Conservation (phyloP, 2,329 filamentous ascomycete genomes). For the Fusarium solani-melongenae region DNA sequence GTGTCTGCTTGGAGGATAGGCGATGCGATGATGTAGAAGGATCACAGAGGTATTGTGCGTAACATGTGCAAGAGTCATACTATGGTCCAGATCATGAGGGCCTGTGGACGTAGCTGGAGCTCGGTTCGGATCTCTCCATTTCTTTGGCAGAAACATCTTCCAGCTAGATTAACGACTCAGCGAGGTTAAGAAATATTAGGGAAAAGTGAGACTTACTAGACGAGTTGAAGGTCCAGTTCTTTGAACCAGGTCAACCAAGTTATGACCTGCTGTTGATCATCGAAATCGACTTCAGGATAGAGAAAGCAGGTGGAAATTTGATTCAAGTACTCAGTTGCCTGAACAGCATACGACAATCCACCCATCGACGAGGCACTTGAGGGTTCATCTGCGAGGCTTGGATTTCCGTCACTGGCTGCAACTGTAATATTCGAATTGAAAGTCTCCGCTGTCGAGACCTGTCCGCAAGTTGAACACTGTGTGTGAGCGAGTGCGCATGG, state of each 20-base stretch:
- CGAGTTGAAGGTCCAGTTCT: neutral
- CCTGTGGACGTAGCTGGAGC: slow-evolving; percentile 4
- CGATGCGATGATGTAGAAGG: slow-evolving; percentile 3
- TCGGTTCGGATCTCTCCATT: neutral
- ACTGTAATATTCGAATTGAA: neutral
- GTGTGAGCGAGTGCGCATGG: neutral
- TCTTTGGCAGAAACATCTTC: slow-evolving; percentile 4
- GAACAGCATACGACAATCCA: neutral
- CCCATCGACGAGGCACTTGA: neutral
- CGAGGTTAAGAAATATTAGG: neutral
- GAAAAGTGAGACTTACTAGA: neutral
- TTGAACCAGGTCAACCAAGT: slow-evolving; percentile 1
- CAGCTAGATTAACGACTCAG: neutral
- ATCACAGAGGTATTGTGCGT: slow-evolving; percentile 12
- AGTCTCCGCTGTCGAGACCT: neutral
- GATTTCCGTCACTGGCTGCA: neutral
- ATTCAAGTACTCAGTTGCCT: slow-evolving; percentile 4
- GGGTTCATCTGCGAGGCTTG: neutral
- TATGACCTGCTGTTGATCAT: neutral
- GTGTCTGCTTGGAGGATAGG: neutral
- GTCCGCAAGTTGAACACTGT: neutral
- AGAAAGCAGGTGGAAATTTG: neutral
- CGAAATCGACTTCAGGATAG: neutral
- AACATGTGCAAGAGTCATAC: slow-evolving; percentile 6
- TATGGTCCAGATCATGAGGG: slow-evolving; percentile 7